These are phyloP conservation scores for Cyclostephanos tholiformis DNA, from an alignment of 108 stramenopile species.

Conservation along the genomic window DNA sequence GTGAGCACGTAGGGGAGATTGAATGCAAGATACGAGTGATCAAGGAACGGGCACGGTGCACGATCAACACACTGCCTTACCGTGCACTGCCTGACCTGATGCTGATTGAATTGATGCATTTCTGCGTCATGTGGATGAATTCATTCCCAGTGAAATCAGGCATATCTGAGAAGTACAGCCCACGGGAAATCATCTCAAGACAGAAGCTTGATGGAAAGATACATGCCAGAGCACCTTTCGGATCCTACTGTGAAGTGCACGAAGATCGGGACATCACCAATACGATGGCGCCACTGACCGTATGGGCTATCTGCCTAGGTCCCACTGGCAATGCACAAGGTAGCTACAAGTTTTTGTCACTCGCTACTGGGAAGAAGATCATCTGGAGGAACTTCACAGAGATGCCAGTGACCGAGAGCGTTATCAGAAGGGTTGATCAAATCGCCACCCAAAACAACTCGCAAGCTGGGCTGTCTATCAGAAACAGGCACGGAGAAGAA, in stretches of 20 bases:
- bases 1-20: conserved; percentile 36
- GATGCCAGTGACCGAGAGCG: no score
- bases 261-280: neutral
- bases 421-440: no score
- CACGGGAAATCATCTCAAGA: conserved; percentile 7
- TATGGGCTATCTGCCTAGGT: no score
- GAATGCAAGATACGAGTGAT: conserved; percentile 9
- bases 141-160: conserved; percentile 15
- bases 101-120: no score
- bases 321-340: no score
- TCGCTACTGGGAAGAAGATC: no score
- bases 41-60: conserved; percentile 35
- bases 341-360: no score
- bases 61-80: conserved; percentile 26
- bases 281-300: neutral
- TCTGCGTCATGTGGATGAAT: no score
- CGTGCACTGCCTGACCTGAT: conserved; percentile 12
- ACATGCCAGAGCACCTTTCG: conserved; percentile 5
- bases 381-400: no score
- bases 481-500: no score
- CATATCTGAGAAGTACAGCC: conserved; percentile 29
- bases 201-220: neutral
- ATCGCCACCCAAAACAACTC: no score
- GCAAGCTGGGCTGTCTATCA: no score
- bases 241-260: conserved; percentile 6